Evolutionary conservation across 495 filamentous ascomycete species (phyloP).

Genomic region (Xylaria curta): DNA sequence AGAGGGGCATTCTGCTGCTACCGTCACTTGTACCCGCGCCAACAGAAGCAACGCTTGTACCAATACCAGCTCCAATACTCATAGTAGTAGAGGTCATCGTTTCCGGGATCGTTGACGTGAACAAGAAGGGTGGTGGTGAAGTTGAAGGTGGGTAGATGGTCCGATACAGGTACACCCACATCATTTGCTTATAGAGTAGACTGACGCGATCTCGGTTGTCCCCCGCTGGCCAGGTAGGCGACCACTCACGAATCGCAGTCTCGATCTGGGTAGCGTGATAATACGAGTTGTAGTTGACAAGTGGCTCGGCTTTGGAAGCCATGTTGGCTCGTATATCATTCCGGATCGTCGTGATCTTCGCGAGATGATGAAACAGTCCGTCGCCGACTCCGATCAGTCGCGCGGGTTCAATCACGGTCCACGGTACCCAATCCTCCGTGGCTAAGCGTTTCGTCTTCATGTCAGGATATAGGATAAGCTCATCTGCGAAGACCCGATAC

Average conservation of each 20-base stretch:
- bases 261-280: slow-evolving; percentile 82
- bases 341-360: slow-evolving; percentile 78
- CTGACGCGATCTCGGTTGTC: slow-evolving; percentile 77
- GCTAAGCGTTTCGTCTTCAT: slow-evolving; percentile 57
- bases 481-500: slow-evolving; percentile 85
- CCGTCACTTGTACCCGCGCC: slow-evolving; percentile 2
- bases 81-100: background rate
- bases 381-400: slow-evolving; percentile 86
- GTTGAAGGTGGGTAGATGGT: slow-evolving; percentile 74
- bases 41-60: background rate
- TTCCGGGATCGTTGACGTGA: slow-evolving; percentile 11
- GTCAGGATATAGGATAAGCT: slow-evolving; percentile 72
- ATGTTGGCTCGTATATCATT: slow-evolving; percentile 76
- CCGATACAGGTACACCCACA: slow-evolving; percentile 88
- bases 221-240: slow-evolving; percentile 70
- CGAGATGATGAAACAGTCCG: slow-evolving; percentile 80
- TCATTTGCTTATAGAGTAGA: slow-evolving; percentile 85
- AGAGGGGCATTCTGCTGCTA: slow-evolving; percentile 44
- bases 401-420: slow-evolving; percentile 76
- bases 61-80: background rate
- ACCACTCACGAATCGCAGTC: slow-evolving; percentile 75
- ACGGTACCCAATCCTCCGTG: slow-evolving; percentile 67
- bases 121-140: slow-evolving; percentile 35
- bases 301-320: slow-evolving; percentile 65
- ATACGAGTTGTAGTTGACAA: slow-evolving; percentile 76